Evolutionary conservation across 2,329 filamentous ascomycete genomes (phyloP).

Genomic region (Grosmannia penicillata): DNA sequence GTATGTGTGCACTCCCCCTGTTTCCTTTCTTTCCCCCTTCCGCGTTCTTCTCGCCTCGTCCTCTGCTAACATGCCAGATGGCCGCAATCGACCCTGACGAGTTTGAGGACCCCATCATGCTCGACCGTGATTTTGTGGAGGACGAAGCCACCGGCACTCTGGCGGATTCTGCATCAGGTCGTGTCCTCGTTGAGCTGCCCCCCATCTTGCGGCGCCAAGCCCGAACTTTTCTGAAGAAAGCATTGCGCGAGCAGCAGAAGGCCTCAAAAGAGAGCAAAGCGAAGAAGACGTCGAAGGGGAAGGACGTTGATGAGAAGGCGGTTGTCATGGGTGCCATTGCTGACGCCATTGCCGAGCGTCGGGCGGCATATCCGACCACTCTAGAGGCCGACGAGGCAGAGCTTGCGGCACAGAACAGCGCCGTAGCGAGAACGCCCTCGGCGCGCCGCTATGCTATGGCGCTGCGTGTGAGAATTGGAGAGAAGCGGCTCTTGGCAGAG

Average conservation of each 20-base stretch:
- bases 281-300: not conserved
- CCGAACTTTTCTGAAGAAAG: conserved; percentile 31
- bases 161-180: conserved; percentile 5
- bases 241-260: conserved; percentile 16
- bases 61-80: conserved; percentile 18
- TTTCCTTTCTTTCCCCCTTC: conserved; percentile 15
- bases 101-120: conserved; percentile 60
- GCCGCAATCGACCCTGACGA: conserved; percentile 45
- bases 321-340: conserved; percentile 25
- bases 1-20: conserved; percentile 18
- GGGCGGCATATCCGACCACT: conserved; percentile 15
- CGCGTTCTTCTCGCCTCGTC: not conserved
- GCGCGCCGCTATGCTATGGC: conserved; percentile 14
- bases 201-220: conserved; percentile 37
- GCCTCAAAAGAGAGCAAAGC: conserved; percentile 10
- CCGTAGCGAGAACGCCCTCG: too few relatives aligned
- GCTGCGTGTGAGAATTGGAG: conserved; percentile 19
- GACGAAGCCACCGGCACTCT: conserved; percentile 34
- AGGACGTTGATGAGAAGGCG: conserved; percentile 10
- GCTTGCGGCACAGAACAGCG: conserved; percentile 5
- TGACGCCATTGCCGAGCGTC: conserved; percentile 14
- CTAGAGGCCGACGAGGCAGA: conserved; percentile 15
- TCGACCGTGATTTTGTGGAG: conserved; percentile 40
- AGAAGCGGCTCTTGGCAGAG: conserved; percentile 19
- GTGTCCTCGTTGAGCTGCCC: conserved; percentile 26